Base-by-base conservation (phyloP, 805 yeast species). In the Kodamaea restingae region DNA sequence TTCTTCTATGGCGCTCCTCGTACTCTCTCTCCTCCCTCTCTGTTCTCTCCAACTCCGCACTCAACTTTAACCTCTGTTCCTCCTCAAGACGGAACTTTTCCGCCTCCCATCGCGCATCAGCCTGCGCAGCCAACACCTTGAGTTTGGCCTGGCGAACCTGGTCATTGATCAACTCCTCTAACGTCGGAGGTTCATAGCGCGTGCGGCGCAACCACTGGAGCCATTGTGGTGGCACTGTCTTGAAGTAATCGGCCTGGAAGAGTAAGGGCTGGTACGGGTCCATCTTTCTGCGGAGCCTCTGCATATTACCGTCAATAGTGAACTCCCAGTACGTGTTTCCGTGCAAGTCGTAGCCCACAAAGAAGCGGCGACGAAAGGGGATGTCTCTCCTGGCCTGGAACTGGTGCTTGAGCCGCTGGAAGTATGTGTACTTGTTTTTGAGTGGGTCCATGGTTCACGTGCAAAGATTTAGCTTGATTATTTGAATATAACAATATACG, bases 251-350 rank as follows among this genome's bases (percentile, higher is more conserved):
- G 5, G 73, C 76, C 32, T 75, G 68, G 52, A 73, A 75, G 4
- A 67, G 55, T 40, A 69, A 67, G 32, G 68, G 65, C 27, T 63
- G 58, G 29, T 61, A 55, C 9, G 87, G 85, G 41, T 81, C 79
- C 39, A 81, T 71, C 39, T 82, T 76, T 32, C 95, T 60, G 35
- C 95, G 63, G 42, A 81, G 67, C 42, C 80, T 58, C 18, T 59
- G 63, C 48, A 77, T 67, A 49, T 73, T 70, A 4, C 73, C 72
- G 43, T 76, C 79, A 18, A 75, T 64, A 37, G 71, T 69, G 58
- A 82, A 80, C 56, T 86, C 95, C 95, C 95, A 86, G 62, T 81
- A 86, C 2, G 91, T 79, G 56, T 86, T 86, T 2, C 93, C 95
- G 28, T 78, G 79, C n/a, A 87, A 66, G 53, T 86, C 95, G 53